phyloP scores from a whole-genome alignment of 345 rosid species.

The Anastatica hierochuntica region DNA sequence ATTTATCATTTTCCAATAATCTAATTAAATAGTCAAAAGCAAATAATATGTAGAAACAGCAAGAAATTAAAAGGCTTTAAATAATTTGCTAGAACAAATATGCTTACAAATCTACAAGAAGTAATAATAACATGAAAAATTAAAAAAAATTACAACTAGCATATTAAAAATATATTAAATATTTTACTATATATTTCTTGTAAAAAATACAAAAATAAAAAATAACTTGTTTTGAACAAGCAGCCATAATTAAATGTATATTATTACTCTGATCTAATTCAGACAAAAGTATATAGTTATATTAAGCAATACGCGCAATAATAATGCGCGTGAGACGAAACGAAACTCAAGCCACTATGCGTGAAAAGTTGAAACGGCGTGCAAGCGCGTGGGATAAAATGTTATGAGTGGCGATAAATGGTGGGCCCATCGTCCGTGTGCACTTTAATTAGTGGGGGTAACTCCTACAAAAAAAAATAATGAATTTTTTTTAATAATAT shows the following conservation, averaged over 20 bases:
- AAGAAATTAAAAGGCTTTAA: neutral
- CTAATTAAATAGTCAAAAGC: slow-evolving; percentile 3
- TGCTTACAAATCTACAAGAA: slow-evolving; percentile 7
- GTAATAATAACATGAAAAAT: neutral
- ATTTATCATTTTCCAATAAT: no score
- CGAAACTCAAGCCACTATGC: neutral
- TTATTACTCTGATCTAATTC: no score
- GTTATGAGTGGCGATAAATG: neutral
- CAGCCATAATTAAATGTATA: no score
- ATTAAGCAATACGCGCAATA: neutral
- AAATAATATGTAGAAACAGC: neutral
- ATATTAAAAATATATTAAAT: neutral
- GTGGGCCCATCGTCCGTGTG: neutral
- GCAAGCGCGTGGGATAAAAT: neutral
- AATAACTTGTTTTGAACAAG: no score
- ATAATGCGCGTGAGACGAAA: neutral
- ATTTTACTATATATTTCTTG: neutral
- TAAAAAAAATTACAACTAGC: neutral
- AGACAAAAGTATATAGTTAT: neutral
- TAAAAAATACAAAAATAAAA: neutral
- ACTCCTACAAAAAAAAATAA: no score
- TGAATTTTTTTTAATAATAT: no score
- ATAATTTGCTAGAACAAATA: neutral
- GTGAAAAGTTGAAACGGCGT: neutral
- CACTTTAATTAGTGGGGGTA: neutral